These are phyloP conservation scores for Aquilaria yunnanensis DNA, from an alignment of 345 rosid species.

Conservation along the genomic window DNA sequence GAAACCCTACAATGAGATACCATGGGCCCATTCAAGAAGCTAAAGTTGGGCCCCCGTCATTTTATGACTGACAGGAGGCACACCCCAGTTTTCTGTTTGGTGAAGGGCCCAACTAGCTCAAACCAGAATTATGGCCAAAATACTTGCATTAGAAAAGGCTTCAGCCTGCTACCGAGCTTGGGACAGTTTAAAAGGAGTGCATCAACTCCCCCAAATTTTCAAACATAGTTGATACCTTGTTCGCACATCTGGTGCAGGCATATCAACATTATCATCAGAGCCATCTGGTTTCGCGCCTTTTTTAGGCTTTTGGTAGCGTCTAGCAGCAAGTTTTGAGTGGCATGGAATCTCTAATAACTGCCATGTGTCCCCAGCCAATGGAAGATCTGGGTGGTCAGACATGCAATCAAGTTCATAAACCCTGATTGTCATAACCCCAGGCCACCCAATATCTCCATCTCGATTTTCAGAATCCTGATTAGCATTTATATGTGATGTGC, in stretches of 20 bases:
- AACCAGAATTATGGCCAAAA: too few relatives aligned
- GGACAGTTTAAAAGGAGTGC: conserved; percentile 14
- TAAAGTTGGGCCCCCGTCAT: neutral
- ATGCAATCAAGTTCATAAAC: conserved; percentile 92
- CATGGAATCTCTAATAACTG: conserved; percentile 96
- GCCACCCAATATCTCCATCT: conserved; percentile 91
- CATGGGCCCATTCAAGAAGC: too few relatives aligned
- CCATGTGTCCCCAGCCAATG: conserved; percentile 93
- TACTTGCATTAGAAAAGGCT: too few relatives aligned
- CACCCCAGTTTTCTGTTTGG: too few relatives aligned
- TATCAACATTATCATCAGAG: conserved; percentile 83
- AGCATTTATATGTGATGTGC: conserved; percentile 35
- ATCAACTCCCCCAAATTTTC: neutral
- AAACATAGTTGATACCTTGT: conserved; percentile 47
- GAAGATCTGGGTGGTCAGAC: conserved; percentile 92
- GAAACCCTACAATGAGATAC: too few relatives aligned
- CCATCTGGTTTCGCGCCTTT: conserved; percentile 93
- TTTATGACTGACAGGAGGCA: too few relatives aligned
- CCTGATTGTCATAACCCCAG: conserved; percentile 97
- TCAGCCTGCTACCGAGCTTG: neutral
- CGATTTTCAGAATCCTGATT: conserved; percentile 74
- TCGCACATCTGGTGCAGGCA: conserved; percentile 52
- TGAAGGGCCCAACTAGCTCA: neutral
- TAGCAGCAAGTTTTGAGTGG: conserved; percentile 89
- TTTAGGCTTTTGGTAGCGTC: conserved; percentile 91